phyloP scores from a whole-genome alignment of 1,284 basidiomycete genomes.

The Apiotrichum akiyoshidainum region DNA sequence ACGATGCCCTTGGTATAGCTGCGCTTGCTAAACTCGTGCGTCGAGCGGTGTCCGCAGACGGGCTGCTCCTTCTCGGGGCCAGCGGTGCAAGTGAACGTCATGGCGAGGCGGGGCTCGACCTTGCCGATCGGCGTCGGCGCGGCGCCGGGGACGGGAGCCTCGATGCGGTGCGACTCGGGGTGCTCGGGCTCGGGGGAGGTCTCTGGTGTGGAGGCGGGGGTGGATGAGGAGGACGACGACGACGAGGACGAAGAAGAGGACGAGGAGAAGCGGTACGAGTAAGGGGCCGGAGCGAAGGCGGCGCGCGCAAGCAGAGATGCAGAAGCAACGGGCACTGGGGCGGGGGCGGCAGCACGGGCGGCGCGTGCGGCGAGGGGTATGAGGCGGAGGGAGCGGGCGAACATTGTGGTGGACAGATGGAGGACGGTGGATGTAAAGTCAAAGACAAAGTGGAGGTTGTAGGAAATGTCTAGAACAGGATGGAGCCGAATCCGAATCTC shows the following conservation, averaged over 20 bases:
- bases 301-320: not conserved
- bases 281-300: not conserved
- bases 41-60: slow-evolving; percentile 74
- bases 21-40: slow-evolving; percentile 80
- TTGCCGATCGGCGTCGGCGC: slow-evolving; percentile 32
- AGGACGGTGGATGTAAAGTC: not conserved
- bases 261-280: not conserved
- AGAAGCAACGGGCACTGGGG: not conserved
- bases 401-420: not conserved
- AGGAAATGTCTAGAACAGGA: not conserved
- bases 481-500: no score
- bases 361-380: not conserved
- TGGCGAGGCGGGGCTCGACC: slow-evolving; percentile 44
- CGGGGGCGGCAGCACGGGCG: not conserved
- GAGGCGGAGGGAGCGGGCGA: slow-evolving; percentile 1
- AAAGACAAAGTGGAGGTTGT: not conserved
- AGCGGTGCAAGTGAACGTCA: slow-evolving; percentile 88
- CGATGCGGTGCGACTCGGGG: not conserved
- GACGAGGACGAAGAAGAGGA: slow-evolving; percentile 3
- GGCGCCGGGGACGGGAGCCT: slow-evolving; percentile 11
- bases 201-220: not conserved
- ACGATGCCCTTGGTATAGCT: slow-evolving; percentile 87
- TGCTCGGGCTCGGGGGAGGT: not conserved
- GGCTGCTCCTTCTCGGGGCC: slow-evolving; percentile 26
- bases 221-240: not conserved